Conservation (phyloP, 352 stramenopile species). For the Elongisporangium anandrum region DNA sequence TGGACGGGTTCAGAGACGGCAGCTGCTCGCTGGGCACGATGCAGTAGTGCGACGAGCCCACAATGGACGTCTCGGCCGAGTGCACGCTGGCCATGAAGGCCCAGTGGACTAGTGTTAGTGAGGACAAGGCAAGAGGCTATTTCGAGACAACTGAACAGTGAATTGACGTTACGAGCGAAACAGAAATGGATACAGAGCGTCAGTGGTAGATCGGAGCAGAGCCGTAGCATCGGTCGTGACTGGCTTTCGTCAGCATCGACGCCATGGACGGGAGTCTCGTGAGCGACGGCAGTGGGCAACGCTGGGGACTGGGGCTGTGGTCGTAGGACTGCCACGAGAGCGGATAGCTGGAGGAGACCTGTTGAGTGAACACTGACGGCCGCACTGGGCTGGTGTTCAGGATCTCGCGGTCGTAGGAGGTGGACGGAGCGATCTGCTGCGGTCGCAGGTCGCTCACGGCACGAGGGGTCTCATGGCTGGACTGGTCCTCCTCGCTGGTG, state of each 20-base stretch:
- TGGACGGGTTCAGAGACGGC: not conserved
- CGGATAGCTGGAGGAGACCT: conserved; percentile 2
- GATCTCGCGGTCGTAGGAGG: not conserved
- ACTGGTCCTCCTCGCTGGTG: conserved; percentile 5
- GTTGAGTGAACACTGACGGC: conserved; percentile 16
- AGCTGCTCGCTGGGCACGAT: too few species aligned
- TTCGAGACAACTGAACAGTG: not conserved
- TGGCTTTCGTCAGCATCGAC: conserved; percentile 35
- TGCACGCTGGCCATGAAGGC: too few species aligned
- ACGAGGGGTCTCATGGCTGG: conserved; percentile 2
- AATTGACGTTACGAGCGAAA: not conserved
- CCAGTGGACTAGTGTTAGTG: not conserved
- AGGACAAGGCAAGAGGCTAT: not conserved
- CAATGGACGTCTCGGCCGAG: too few species aligned
- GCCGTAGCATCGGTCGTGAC: not conserved
- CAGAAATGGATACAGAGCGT: not conserved
- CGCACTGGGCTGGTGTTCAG: conserved; percentile 3
- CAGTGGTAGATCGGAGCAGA: not conserved
- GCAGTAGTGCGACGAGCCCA: too few species aligned
- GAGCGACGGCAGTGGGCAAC: conserved; percentile 20
- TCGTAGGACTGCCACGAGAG: conserved; percentile 12
- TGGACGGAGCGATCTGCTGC: conserved; percentile 3
- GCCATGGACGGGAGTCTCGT: conserved; percentile 54
- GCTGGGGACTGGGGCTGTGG: conserved; percentile 7
- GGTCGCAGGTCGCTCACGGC: conserved; percentile 1